Percentiles rank a stretch among this genome's conserved stretches.
phyloP scores from a whole-genome alignment of 441 rosid species.

The Omphalea diandra region DNA sequence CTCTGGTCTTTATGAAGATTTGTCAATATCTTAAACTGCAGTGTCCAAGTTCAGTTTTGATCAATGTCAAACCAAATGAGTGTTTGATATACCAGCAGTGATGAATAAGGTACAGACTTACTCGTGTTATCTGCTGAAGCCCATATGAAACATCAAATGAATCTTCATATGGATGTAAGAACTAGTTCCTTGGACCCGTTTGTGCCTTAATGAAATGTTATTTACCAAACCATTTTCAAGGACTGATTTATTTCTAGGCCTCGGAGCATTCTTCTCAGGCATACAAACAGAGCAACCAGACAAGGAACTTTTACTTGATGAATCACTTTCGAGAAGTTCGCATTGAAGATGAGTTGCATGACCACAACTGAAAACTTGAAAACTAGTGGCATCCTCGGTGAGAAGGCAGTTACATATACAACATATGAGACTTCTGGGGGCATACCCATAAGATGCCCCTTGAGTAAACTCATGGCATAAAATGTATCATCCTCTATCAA shows the following conservation, averaged over 20 bases:
- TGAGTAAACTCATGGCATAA: constrained; percentile 86
- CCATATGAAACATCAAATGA: constrained; percentile 53
- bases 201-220: constrained; percentile 42
- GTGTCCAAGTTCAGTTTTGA: constrained; percentile 11
- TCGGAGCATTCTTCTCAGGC: constrained; percentile 79
- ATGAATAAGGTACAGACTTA: constrained; percentile 26
- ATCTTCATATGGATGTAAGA: constrained; percentile 56
- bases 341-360: constrained; percentile 96
- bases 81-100: not conserved
- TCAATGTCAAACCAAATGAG: constrained; percentile 11
- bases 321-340: constrained; percentile 69
- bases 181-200: constrained; percentile 43
- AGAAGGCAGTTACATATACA: constrained; percentile 86
- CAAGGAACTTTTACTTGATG: constrained; percentile 43
- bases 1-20: constrained; percentile 70
- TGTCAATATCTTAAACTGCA: constrained; percentile 85
- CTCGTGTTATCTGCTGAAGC: constrained; percentile 78
- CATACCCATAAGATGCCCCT: constrained; percentile 96
- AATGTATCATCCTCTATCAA: constrained; percentile 96
- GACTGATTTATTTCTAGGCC: constrained; percentile 59
- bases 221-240: constrained; percentile 62
- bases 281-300: constrained; percentile 93
- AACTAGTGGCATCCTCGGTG: constrained; percentile 57
- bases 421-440: constrained; percentile 74
- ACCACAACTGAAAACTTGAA: constrained; percentile 84